Evolutionary conservation across 2,329 filamentous ascomycete genomes (phyloP), one percentile per base, ranked within the genome.

Genomic region (Pseudophaeomoniella oleicola): DNA sequence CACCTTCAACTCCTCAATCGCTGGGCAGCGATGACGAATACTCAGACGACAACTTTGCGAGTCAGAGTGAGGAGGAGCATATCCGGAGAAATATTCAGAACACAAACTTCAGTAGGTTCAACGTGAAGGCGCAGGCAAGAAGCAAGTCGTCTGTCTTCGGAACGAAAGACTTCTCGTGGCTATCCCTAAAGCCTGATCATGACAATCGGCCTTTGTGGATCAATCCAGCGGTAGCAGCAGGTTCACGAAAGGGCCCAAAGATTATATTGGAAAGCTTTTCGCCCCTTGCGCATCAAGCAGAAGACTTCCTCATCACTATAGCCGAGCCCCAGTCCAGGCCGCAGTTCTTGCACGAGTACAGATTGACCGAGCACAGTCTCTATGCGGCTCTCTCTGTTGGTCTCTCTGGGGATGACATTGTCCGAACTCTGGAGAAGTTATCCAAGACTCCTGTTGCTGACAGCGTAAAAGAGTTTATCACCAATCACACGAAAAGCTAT

Each of bases 241-340:
- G 46, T 4, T 50, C 47, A 6, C 67, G 79, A 33, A 83, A 81
- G 53, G 86, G 83, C 22, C 47, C 47, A 14, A 78, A 80, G 44
- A 90, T 96, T 52, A 90, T 92, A 18, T 68, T 96, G 31, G 88
- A 98, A 65, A 93, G 86, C 48, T 96, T 94, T 63, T 88, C 83
- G 36, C 82, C 87, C 2, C 67, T 90, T 39, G 86, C 88, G 39
- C 72, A 80, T 39, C 80, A 87, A 51, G 88, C 85, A 0, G 86
- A 94, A 54, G 86, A 94, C 55, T 94, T 98, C 54, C 67, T 98
- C 40, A 94, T 92, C 49, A 94, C 90, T 33, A 88, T 98, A 47
- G 84, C 88, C 43, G 88, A 98, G 62, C 90, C 88, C 13, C 68
- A 88, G 40, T 94, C 87, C 22, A 77, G 88, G 41, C 88, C 90